Evolutionary conservation across 257 asterid species (phyloP), one percentile per base, ranked within the genome.

Genomic region (Rhazya stricta): DNA sequence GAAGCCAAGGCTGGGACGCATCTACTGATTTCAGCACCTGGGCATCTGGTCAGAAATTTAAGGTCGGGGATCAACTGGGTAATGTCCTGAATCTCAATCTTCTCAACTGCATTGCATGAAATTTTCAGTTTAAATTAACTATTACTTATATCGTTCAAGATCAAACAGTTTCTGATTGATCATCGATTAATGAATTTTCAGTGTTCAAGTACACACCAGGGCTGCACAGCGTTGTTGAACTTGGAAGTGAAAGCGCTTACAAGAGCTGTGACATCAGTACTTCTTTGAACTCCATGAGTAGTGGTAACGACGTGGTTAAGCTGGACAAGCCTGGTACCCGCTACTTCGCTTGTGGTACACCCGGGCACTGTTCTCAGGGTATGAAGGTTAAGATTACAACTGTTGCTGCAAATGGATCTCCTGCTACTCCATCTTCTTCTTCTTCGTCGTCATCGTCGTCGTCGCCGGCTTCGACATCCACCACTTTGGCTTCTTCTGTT

Each of bases 1-100:
- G 97, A 75, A 92, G 90, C 86, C 89, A 86, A 79, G 97, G 96
- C 9, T 92, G 98, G 98, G 98, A 86, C 71, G 87, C 82, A 73
- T 92, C 98, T 25, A 85, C 89, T 4, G 94, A 91, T 80, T 92
- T 86, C 86, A 76, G 82, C 21, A 53, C 98, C 0, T 92, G 98
- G 98, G 78, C 88, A 9, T 88, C 96, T 37, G 83, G 81, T 48
- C 83, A 86, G 76, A 91, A 93, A 65, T 92, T 92, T 84, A 89
- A 84, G 82, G 91, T 89, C 23, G 98, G 96, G n/a, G 98, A 92
- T 71, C 84, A 86, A 79, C 81, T 92, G 74, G 91, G 98, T 92
- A 83, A 0, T 12, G 7, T 2, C 6, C 23, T 23, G 9, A 32
- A 48, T 48, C 21, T 18, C 27, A 21, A 4, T 57, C 53, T 12